These are phyloP conservation scores for Sugiyamaella paludigena DNA, from an alignment of 1,139 yeast genomes.

Conservation along the genomic window DNA sequence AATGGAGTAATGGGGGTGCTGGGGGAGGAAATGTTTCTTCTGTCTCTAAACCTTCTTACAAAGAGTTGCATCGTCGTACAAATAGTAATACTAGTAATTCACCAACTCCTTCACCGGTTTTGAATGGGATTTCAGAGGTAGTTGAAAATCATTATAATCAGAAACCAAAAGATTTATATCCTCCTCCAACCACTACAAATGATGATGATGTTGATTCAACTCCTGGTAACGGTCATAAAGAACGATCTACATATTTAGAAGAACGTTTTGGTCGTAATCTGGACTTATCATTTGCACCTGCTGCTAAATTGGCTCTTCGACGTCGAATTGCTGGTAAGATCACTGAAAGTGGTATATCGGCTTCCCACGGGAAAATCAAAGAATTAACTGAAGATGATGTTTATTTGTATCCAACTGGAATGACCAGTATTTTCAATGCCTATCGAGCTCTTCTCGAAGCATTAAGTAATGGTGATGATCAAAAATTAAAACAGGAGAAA, in stretches of 20 bases:
- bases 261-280: conserved; percentile 88
- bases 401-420: conserved; percentile 82
- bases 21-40: not conserved
- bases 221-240: conserved; percentile 39
- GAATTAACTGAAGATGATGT: conserved; percentile 60
- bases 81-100: conserved; percentile 1
- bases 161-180: not conserved
- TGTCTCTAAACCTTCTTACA: conserved; percentile 7
- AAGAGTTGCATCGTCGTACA: conserved; percentile 5
- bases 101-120: conserved; percentile 6
- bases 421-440: conserved; percentile 86
- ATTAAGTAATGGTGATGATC: conserved; percentile 22
- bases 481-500: conserved; percentile 38
- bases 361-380: conserved; percentile 34
- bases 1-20: conserved; percentile 5
- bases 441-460: conserved; percentile 61
- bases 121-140: conserved; percentile 11
- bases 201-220: conserved; percentile 13
- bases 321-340: conserved; percentile 72
- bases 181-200: conserved; percentile 3
- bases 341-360: conserved; percentile 39
- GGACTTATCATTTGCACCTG: conserved; percentile 69
- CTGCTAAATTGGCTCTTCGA: conserved; percentile 71
- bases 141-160: not conserved
- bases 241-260: conserved; percentile 70